A percentile compares a stretch with the other conserved stretches of the same genome.
phyloP scores from a whole-genome alignment of 495 filamentous ascomycete genomes.

The Lasiosphaeriaceae sp. region DNA sequence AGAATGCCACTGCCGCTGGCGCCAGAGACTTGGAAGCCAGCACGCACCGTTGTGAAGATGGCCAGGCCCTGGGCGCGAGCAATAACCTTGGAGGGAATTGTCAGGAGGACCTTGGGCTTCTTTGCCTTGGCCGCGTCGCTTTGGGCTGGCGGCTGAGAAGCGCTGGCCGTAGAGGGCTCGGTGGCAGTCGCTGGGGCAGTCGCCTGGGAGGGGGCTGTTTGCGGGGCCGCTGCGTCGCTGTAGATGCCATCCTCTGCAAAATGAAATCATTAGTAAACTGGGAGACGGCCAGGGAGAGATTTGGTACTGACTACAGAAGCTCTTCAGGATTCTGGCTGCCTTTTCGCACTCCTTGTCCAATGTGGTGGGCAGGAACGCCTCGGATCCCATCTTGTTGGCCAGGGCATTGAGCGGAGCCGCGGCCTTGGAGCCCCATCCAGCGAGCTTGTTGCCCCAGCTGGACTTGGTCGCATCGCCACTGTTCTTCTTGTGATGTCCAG shows the following conservation, averaged over 20 bases:
- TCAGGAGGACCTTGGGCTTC: conserved; percentile 47
- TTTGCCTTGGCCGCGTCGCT: conserved; percentile 16
- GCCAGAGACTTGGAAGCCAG: conserved; percentile 73
- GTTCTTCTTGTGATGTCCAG: conserved; percentile 10
- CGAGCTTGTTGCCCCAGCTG: conserved; percentile 22
- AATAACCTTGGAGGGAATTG: conserved; percentile 73
- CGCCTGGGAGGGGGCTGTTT: conserved; percentile 7
- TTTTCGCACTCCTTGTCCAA: conserved; percentile 85
- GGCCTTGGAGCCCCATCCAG: conserved; percentile 29
- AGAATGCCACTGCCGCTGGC: conserved; percentile 73
- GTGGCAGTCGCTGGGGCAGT: conserved; percentile 6
- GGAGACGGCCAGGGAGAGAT: background rate
- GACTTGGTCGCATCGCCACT: conserved; percentile 14
- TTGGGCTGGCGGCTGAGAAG: background rate
- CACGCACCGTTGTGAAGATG: conserved; percentile 81
- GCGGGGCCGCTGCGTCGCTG: conserved; percentile 17
- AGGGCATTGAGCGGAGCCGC: conserved; percentile 65
- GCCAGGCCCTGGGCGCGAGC: conserved; percentile 69
- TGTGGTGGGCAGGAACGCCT: conserved; percentile 73
- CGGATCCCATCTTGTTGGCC: conserved; percentile 55
- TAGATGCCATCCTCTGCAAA: conserved; percentile 30
- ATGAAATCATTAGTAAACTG: background rate
- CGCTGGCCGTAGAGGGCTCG: conserved; percentile 1
- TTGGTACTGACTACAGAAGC: conserved; percentile 64
- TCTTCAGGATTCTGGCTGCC: conserved; percentile 73